phyloP scores from a whole-genome alignment of 257 asterid species.

The Lycium barbarum region DNA sequence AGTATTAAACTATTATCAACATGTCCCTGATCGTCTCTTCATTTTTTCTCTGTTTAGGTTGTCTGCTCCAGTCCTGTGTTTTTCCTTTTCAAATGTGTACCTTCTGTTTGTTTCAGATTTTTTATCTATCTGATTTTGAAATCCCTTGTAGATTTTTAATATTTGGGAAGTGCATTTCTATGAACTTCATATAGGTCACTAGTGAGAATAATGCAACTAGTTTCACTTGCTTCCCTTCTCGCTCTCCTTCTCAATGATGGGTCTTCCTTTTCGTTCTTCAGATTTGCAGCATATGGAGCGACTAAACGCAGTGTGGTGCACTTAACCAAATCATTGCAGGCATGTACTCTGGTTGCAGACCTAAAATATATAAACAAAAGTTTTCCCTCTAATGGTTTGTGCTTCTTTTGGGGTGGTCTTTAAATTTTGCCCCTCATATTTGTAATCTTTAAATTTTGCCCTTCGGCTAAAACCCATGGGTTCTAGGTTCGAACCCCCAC shows the following conservation, averaged over 20 bases:
- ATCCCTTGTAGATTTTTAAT: constrained; percentile 24
- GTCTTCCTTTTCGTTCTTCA: constrained; percentile 39
- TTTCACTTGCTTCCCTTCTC: constrained; percentile 10
- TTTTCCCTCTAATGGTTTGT: not conserved
- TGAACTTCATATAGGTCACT: not conserved
- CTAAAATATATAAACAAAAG: not conserved
- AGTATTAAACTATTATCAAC: not conserved
- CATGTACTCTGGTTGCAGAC: constrained; percentile 38
- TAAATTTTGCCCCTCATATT: no score
- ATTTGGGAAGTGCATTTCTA: constrained; percentile 1
- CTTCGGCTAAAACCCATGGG: no score
- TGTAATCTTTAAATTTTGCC: no score
- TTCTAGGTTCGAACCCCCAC: no score
- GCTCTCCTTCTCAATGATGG: not conserved
- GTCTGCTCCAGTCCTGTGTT: not conserved
- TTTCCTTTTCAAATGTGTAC: constrained; percentile 11
- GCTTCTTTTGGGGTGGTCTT: not conserved
- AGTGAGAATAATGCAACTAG: constrained; percentile 14
- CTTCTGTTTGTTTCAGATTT: constrained; percentile 24
- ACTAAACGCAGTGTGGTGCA: constrained; percentile 98
- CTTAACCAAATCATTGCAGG: constrained; percentile 96
- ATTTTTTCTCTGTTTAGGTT: not conserved
- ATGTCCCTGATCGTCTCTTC: not conserved
- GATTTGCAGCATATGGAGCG: constrained; percentile 99
- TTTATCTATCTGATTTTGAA: constrained; percentile 2